phyloP scores from a whole-genome alignment of 306 rosid species.

The Psophocarpus tetragonolobus region DNA sequence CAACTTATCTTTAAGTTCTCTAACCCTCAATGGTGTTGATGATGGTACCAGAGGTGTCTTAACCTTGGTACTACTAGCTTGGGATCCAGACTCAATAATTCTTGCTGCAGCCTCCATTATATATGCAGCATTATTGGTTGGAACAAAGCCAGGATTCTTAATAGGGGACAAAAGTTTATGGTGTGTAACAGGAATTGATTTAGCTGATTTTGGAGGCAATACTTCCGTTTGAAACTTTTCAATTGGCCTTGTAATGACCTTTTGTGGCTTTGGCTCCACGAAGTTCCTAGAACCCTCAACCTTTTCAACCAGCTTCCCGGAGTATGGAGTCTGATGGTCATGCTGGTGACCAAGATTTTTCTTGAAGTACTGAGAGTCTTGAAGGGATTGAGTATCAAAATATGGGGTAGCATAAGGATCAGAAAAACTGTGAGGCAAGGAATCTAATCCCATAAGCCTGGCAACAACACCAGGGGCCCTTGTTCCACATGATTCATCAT shows the following conservation, averaged over 20 bases:
- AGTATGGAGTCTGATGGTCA: constrained; percentile 55
- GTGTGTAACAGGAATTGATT: constrained; percentile 88
- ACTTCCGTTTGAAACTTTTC: constrained; percentile 94
- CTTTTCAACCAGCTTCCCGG: constrained; percentile 57
- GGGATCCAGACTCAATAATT: constrained; percentile 79
- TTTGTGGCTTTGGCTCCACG: constrained; percentile 60
- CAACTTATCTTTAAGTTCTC: constrained; percentile 70
- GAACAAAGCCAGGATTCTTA: constrained; percentile 74
- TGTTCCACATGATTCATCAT: constrained; percentile 70
- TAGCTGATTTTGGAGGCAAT: constrained; percentile 91
- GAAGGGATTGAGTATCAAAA: constrained; percentile 75
- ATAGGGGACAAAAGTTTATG: constrained; percentile 94
- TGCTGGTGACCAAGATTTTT: constrained; percentile 50
- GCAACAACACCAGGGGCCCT: constrained; percentile 87
- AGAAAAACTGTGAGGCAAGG: constrained; percentile 62
- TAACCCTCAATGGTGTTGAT: constrained; percentile 75
- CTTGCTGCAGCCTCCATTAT: constrained; percentile 98
- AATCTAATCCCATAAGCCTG: constrained; percentile 93
- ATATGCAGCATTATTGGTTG: constrained; percentile 78
- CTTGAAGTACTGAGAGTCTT: constrained; percentile 52
- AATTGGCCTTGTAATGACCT: constrained; percentile 59
- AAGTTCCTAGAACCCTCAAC: constrained; percentile 50
- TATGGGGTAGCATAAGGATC: constrained; percentile 66
- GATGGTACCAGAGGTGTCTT: constrained; percentile 56
- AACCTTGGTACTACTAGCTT: constrained; percentile 48